These are phyloP conservation scores for Chiua virens DNA, from an alignment of 768 basidiomycete genomes.

Conservation along the genomic window DNA sequence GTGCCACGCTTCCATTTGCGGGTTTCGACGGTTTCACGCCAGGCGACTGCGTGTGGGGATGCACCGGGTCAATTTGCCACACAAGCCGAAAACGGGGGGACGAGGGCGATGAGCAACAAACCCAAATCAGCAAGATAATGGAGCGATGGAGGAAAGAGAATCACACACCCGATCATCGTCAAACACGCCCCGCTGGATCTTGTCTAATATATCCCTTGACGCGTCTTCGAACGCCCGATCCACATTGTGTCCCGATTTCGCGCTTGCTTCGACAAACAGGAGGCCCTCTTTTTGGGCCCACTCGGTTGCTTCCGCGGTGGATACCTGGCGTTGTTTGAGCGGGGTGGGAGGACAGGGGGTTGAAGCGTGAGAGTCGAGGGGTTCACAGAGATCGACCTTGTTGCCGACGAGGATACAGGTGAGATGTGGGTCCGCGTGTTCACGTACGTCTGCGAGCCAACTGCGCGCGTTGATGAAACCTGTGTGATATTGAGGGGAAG, in stretches of 20 bases:
- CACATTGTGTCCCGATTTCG: conserved; percentile 83
- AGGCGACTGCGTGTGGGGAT: conserved; percentile 45
- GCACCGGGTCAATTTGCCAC: not conserved
- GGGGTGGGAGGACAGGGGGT: not conserved
- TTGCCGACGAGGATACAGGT: conserved; percentile 91
- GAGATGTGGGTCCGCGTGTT: conserved; percentile 86
- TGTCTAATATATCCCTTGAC: conserved; percentile 70
- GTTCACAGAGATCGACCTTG: conserved; percentile 76
- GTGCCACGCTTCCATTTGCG: conserved; percentile 35
- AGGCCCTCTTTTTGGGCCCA: conserved; percentile 81
- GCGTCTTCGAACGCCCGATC: conserved; percentile 76
- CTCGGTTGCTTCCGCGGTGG: conserved; percentile 64
- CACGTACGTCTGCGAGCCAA: conserved; percentile 85
- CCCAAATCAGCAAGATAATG: no score
- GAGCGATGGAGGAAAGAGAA: not conserved
- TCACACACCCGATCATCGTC: conserved; percentile 77
- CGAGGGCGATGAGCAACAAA: not conserved
- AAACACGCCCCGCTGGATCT: conserved; percentile 76
- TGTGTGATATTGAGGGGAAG: conserved; percentile 24
- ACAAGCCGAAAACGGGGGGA: not conserved
- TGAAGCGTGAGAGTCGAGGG: not conserved
- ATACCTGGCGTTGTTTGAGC: conserved; percentile 45
- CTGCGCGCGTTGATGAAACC: conserved; percentile 70
- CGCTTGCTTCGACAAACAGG: conserved; percentile 86
- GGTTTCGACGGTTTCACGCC: conserved; percentile 64